A percentile compares a stretch with the other conserved stretches of the same genome.
Conservation (phyloP, 371 early-diverging fungal genomes). For the Mucor plumbeus region DNA sequence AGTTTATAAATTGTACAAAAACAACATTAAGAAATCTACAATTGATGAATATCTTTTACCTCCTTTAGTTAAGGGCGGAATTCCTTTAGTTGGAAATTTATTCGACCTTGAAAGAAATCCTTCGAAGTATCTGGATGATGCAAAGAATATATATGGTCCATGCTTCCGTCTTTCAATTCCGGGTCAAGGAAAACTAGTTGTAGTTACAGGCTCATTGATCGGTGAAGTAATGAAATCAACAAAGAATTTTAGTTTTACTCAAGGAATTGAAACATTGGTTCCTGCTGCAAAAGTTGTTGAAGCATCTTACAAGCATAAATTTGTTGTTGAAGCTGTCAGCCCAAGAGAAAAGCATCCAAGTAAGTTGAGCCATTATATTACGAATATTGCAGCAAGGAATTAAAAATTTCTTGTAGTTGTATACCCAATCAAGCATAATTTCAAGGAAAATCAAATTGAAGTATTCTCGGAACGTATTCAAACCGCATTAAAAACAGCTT, state of each 20-base stretch:
- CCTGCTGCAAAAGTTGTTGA: conserved; percentile 21
- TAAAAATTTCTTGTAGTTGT: conserved; percentile 11
- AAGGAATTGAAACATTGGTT: conserved; percentile 25
- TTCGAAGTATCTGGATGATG: conserved; percentile 17
- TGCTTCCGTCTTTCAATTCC: conserved; percentile 24
- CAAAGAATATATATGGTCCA: conserved; percentile 21
- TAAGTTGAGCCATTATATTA: neutral
- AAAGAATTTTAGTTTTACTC: conserved; percentile 24
- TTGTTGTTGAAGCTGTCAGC: conserved; percentile 10
- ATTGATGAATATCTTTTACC: conserved; percentile 12
- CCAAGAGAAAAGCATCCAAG: conserved; percentile 29
- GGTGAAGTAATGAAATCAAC: conserved; percentile 28
- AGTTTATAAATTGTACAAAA: conserved; percentile 10
- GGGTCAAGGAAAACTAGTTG: conserved; percentile 20
- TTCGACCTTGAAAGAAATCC: conserved; percentile 20
- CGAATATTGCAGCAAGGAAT: too few relatives aligned
- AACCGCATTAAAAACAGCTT: conserved; percentile 18
- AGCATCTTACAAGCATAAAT: conserved; percentile 29
- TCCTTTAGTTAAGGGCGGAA: conserved; percentile 20
- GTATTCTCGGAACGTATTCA: conserved; percentile 42
- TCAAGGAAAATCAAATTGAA: conserved; percentile 36
- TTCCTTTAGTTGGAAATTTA: conserved; percentile 26
- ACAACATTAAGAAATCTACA: neutral
- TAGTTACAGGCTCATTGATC: conserved; percentile 26
- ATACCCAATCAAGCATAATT: conserved; percentile 43